A percentile compares a stretch with the other conserved stretches of the same genome.
Evolutionary conservation across 148 eudicot species (phyloP).

Genomic region (Linanthus parryae): DNA sequence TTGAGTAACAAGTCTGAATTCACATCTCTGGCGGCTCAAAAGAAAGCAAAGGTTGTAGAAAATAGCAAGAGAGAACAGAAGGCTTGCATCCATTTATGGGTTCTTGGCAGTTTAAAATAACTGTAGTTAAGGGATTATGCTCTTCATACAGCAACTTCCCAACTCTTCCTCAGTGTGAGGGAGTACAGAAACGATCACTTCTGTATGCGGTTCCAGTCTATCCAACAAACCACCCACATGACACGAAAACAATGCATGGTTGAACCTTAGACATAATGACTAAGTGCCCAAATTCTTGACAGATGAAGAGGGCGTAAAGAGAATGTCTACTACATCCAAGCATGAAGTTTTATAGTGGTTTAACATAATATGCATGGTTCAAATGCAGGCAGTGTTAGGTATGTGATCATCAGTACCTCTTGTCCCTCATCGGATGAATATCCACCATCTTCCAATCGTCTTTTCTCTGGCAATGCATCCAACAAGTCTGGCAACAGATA

Average conservation of each 20-base stretch:
- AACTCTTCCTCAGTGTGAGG: too few species aligned
- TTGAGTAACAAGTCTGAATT: background rate
- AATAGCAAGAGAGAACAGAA: too few species aligned
- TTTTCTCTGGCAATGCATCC: slow-evolving; percentile 82
- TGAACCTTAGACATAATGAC: background rate
- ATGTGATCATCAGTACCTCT: slow-evolving; percentile 33
- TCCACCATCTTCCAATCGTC: slow-evolving; percentile 72
- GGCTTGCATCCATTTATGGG: too few species aligned
- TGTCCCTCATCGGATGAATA: slow-evolving; percentile 65
- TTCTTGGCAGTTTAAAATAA: too few species aligned
- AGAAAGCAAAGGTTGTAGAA: background rate
- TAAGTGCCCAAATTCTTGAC: too few species aligned
- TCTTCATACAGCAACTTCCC: too few species aligned
- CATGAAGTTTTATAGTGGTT: background rate
- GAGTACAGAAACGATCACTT: too few species aligned
- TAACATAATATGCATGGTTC: too few species aligned
- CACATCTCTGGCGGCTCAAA: background rate
- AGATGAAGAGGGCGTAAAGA: background rate
- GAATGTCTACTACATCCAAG: background rate
- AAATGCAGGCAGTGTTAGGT: too few species aligned
- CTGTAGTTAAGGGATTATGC: too few species aligned
- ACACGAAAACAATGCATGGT: background rate
- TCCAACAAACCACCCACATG: too few species aligned
- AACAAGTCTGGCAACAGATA: slow-evolving; percentile 48
- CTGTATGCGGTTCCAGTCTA: too few species aligned